These are phyloP conservation scores for Ogataea corticis DNA, from an alignment of 805 yeast species.

Conservation along the genomic window DNA sequence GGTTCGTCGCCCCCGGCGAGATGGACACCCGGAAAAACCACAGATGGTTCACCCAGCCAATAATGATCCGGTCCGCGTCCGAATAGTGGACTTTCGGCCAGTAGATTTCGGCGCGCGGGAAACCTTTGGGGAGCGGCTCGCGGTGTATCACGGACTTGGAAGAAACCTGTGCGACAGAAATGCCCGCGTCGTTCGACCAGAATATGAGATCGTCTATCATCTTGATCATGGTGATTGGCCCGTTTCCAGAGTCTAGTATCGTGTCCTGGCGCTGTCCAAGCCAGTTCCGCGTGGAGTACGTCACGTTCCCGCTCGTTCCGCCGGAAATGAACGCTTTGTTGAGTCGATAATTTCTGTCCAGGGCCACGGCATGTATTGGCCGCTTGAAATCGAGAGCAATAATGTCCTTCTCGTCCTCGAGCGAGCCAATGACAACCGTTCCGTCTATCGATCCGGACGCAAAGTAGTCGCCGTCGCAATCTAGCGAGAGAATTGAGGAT, in stretches of 20 bases:
- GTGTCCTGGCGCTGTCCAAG: slow-evolving; percentile 77
- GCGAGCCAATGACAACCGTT: slow-evolving; percentile 78
- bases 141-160: slow-evolving; percentile 49
- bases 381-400: slow-evolving; percentile 79
- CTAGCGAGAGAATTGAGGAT: slow-evolving; percentile 75
- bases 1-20: slow-evolving; percentile 4
- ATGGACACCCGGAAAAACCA: slow-evolving; percentile 52
- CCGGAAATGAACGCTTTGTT: slow-evolving; percentile 77
- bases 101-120: slow-evolving; percentile 71
- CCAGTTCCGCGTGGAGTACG: slow-evolving; percentile 81
- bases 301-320: slow-evolving; percentile 84
- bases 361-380: slow-evolving; percentile 83
- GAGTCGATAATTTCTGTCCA: slow-evolving; percentile 66
- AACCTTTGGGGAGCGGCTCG: slow-evolving; percentile 56
- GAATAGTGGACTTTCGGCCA: slow-evolving; percentile 76
- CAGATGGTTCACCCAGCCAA: slow-evolving; percentile 82
- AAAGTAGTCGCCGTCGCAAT: slow-evolving; percentile 70
- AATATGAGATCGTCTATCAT: slow-evolving; percentile 64
- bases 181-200: slow-evolving; percentile 86
- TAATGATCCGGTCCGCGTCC: slow-evolving; percentile 62
- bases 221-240: slow-evolving; percentile 70
- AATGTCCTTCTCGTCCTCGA: slow-evolving; percentile 60
- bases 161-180: slow-evolving; percentile 61
- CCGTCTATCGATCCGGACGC: slow-evolving; percentile 96
- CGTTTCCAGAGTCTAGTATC: slow-evolving; percentile 56